Base-by-base conservation (phyloP, 2,329 filamentous ascomycete species). In the Trichoderma sp. region DNA sequence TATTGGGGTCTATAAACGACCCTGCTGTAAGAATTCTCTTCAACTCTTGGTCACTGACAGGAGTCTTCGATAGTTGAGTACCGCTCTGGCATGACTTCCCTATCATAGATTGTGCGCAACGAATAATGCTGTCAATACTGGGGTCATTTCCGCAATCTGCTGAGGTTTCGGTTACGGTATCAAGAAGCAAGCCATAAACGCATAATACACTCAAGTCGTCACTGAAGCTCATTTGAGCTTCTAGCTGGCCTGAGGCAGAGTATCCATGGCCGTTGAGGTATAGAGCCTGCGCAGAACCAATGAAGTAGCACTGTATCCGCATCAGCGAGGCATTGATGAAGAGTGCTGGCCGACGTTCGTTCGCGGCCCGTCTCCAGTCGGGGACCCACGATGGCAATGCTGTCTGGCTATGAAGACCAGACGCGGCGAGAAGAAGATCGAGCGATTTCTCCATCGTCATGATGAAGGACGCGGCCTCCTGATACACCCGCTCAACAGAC, bases 341-440 rank as follows among this genome's bases (percentile, higher is more conserved):
- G 26, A 58, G 55, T 4, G 55, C 28, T 15, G 55, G 55, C 1
- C 55, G 55, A 17, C 10, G 5, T 30, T 47, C 41, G 24, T 58
- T 47, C 19, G 55, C 55, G 4, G n/a, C 26, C 44, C 55, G 41
- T 21, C 55, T 58, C 55, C 55, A 47, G 26, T 58, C 55, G 2
- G 55, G 55, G 17, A 58, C 55, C 55, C 55, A 58, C n/a, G 41
- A 47, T 1, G 55, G 41, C 3, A 58, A 14, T 7, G 12, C 41
- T 15, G 5, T n/a, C 9, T 47, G 12, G 14, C 4, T 15, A 15
- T 15, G 24, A 15, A 3, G n/a, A 30, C 12, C 43, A 9, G 26
- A 45, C 21, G 55, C 55, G n/a, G 41, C 55, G 30, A 58, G 43
- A 5, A 58, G 41, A 21, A 58, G 26, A 19, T 58, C 43, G 6